phyloP scores from a whole-genome alignment of 345 rosid species.

The Brassica incana region DNA sequence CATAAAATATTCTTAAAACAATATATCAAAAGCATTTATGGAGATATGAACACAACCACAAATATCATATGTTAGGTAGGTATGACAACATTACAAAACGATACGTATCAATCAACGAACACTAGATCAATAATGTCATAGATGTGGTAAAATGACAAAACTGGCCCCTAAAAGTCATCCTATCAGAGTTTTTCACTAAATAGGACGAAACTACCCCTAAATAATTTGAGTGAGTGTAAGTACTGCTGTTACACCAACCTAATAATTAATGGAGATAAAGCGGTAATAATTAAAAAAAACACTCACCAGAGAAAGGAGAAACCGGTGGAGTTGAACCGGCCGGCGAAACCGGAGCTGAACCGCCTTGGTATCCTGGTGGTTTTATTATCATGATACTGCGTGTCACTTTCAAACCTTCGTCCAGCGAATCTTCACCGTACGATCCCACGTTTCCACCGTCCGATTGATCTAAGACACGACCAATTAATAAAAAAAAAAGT shows the following conservation, averaged over 20 bases:
- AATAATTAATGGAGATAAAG: neutral
- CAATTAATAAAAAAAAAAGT: no score
- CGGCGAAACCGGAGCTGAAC: conserved; percentile 82
- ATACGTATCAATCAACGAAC: no score
- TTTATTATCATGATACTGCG: conserved; percentile 84
- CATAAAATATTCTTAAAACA: no score
- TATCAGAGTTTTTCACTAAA: neutral
- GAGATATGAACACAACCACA: neutral
- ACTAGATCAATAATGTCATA: no score
- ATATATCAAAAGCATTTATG: no score
- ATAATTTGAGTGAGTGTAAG: neutral
- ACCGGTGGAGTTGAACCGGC: conserved; percentile 89
- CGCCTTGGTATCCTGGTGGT: conserved; percentile 78
- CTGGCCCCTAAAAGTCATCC: no score
- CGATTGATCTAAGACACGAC: conserved; percentile 51
- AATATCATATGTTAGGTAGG: neutral
- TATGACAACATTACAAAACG: neutral
- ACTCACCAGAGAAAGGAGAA: conserved; percentile 79
- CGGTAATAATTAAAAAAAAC: neutral
- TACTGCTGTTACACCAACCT: neutral
- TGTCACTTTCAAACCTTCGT: conserved; percentile 61
- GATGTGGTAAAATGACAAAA: no score
- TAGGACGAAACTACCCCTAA: conserved; percentile 45
- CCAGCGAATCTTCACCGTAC: conserved; percentile 46
- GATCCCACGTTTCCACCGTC: conserved; percentile 55